A percentile compares a stretch with the other conserved stretches of the same genome.
These are phyloP conservation scores for Microstegium vimineum DNA, from an alignment of 176 grass and related monocot genomes.

Conservation along the genomic window DNA sequence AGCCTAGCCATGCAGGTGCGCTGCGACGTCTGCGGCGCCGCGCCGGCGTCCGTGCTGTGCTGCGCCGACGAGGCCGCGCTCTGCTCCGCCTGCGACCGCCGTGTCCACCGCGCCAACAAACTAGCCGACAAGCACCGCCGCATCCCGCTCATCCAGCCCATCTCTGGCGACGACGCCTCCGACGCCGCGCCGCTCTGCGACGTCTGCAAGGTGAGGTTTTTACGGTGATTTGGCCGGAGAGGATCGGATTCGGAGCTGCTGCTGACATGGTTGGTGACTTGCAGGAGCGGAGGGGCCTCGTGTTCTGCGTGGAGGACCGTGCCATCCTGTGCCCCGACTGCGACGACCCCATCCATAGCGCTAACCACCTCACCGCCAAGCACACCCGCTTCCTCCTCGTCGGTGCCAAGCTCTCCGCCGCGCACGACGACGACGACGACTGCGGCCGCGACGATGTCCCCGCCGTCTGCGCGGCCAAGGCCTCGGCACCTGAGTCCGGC, in stretches of 20 bases:
- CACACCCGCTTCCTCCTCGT: conserved; percentile 88
- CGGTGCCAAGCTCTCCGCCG: conserved; percentile 59
- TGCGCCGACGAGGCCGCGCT: conserved; percentile 90
- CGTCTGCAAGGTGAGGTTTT: conserved; percentile 49
- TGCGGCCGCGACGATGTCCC: neutral
- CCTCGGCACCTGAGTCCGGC: neutral
- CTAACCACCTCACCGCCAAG: conserved; percentile 82
- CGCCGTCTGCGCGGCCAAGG: neutral
- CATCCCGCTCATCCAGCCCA: conserved; percentile 41
- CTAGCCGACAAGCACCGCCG: conserved; percentile 83
- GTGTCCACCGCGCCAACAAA: conserved; percentile 79
- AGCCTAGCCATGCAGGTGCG: conserved; percentile 65
- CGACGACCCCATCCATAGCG: conserved; percentile 75
- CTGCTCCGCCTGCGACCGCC: conserved; percentile 68
- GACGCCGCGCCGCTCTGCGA: conserved; percentile 54
- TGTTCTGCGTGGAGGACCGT: conserved; percentile 98
- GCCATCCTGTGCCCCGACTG: conserved; percentile 94
- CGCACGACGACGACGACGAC: neutral
- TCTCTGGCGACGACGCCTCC: no score
- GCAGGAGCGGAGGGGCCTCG: conserved; percentile 68
- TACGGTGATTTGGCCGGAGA: neutral
- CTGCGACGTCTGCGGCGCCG: conserved; percentile 73
- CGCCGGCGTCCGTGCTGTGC: conserved; percentile 74
- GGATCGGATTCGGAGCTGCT: neutral
- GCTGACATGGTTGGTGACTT: neutral